phyloP scores from a whole-genome alignment of 495 filamentous ascomycete genomes.

The Jackrogersella minutella region DNA sequence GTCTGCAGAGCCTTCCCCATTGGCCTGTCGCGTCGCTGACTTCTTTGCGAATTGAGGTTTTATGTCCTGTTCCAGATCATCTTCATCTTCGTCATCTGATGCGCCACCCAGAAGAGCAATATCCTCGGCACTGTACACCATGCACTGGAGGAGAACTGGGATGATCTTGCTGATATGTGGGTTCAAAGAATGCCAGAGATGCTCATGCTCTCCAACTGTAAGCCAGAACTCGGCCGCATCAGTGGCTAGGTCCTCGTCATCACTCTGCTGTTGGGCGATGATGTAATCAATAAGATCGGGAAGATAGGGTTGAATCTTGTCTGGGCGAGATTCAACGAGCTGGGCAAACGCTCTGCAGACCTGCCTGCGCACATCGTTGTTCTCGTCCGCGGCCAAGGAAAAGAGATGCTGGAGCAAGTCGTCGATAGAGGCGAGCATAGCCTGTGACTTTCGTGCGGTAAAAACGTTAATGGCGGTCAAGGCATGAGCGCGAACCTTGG shows the following conservation, averaged over 20 bases:
- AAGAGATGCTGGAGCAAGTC: slow-evolving; percentile 83
- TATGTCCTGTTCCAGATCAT: slow-evolving; percentile 90
- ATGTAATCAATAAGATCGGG: slow-evolving; percentile 92
- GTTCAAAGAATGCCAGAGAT: slow-evolving; percentile 73
- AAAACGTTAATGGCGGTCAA: slow-evolving; percentile 90
- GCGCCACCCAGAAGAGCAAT: slow-evolving; percentile 82
- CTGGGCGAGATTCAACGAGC: slow-evolving; percentile 87
- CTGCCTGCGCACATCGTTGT: slow-evolving; percentile 81
- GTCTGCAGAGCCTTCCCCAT: slow-evolving; percentile 63
- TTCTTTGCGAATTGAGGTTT: slow-evolving; percentile 92
- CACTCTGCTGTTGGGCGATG: slow-evolving; percentile 84
- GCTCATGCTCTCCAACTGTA: slow-evolving; percentile 85
- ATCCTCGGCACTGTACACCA: slow-evolving; percentile 96
- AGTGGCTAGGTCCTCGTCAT: slow-evolving; percentile 89
- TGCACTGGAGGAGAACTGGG: slow-evolving; percentile 88
- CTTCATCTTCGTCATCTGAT: slow-evolving; percentile 88
- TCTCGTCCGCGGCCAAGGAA: slow-evolving; percentile 75
- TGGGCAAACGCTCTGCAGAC: slow-evolving; percentile 94
- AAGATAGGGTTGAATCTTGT: slow-evolving; percentile 90
- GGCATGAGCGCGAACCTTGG: slow-evolving; percentile 79
- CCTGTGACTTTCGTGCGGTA: slow-evolving; percentile 79
- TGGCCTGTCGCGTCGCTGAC: slow-evolving; percentile 56
- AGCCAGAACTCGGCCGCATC: slow-evolving; percentile 99
- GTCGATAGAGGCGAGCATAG: slow-evolving; percentile 79
- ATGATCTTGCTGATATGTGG: slow-evolving; percentile 87